These are phyloP conservation scores for Candida maltosa DNA, from an alignment of 805 yeast species.

Conservation along the genomic window DNA sequence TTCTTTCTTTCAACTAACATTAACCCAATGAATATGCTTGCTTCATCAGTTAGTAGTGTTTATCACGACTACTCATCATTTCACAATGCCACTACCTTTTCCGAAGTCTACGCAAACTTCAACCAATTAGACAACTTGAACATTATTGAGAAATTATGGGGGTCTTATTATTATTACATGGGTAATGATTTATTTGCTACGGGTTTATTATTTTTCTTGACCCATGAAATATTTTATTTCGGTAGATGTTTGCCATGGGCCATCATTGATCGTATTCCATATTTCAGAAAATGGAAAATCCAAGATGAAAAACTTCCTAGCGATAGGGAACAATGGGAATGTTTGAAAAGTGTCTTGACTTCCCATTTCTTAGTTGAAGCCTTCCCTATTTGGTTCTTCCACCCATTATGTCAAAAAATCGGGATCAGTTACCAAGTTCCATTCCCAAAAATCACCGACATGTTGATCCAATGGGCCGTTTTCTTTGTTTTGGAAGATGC, in stretches of 20 bases:
- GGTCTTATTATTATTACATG: slow-evolving; percentile 52
- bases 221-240: slow-evolving; percentile 55
- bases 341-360: slow-evolving; percentile 53
- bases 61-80: slow-evolving; percentile 33
- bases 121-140: slow-evolving; percentile 26
- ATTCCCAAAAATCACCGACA: slow-evolving; percentile 44
- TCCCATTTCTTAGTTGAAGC: slow-evolving; percentile 59
- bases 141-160: slow-evolving; percentile 48
- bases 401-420: slow-evolving; percentile 48
- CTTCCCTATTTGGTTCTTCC: slow-evolving; percentile 61
- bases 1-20: background rate
- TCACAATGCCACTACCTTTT: slow-evolving; percentile 24
- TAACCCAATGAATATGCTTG: background rate
- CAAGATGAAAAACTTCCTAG: slow-evolving; percentile 53
- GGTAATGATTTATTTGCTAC: slow-evolving; percentile 56
- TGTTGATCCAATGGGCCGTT: slow-evolving; percentile 42
- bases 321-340: slow-evolving; percentile 60
- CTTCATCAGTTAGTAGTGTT: slow-evolving; percentile 19
- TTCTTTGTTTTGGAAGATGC: slow-evolving; percentile 54
- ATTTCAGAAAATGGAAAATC: slow-evolving; percentile 50
- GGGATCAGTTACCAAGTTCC: slow-evolving; percentile 52
- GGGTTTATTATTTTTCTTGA: slow-evolving; percentile 51
- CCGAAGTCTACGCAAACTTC: slow-evolving; percentile 27
- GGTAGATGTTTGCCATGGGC: slow-evolving; percentile 61
- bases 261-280: slow-evolving; percentile 50